Base-by-base conservation (phyloP, 768 basidiomycete species). In the Pisolithus marmoratus region DNA sequence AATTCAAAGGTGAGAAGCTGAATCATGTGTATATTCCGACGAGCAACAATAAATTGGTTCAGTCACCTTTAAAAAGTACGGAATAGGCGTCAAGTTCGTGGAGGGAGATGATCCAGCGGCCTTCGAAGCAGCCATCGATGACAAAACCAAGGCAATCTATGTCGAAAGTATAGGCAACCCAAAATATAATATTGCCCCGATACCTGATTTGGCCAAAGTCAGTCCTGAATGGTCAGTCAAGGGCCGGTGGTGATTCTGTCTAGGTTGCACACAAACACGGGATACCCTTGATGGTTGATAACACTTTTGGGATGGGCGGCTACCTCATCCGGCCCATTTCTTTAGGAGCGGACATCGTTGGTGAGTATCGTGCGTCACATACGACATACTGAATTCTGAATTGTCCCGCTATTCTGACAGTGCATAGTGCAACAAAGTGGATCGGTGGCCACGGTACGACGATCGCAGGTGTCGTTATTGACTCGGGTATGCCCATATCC, bases 381-480 rank as follows among this genome's bases (percentile, higher is more conserved):
- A 3, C 31, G 15, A 11, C 12, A 26, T 7, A 6, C 34, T 1
- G 20, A 15, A n/a, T 9, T 37, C 8, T 34, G 9, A 4, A 38
- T 5, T 19, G 5, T 20, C 38, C 20, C 48, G 45, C 53, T 47
- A 34, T 46, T 7, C 20, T 22, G 23, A 42, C 20, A 76, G 78
- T 80, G 0, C 76, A 81, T 58, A 79, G 77, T 27, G 79, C 79
- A 2, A 84, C 82, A 0, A 84, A 86, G 60, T 85, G 84, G 84
- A 80, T 85, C 6, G 74, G 81, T 1, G 81, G 82, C 0, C 81
- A 83, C 46, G 83, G 85, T n/a, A 84, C 81, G 8, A 83, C 81
- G 7, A 78, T 86, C 48, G 83, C 73, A 0, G 85, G 85, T 37
- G 78, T 84, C 15, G 67, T 85, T 26, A 57, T 87, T 23, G 84